Evolutionary conservation across 129 eudicot species (phyloP), one percentile per base, ranked within the genome.

Genomic region (Erigeron canadensis): DNA sequence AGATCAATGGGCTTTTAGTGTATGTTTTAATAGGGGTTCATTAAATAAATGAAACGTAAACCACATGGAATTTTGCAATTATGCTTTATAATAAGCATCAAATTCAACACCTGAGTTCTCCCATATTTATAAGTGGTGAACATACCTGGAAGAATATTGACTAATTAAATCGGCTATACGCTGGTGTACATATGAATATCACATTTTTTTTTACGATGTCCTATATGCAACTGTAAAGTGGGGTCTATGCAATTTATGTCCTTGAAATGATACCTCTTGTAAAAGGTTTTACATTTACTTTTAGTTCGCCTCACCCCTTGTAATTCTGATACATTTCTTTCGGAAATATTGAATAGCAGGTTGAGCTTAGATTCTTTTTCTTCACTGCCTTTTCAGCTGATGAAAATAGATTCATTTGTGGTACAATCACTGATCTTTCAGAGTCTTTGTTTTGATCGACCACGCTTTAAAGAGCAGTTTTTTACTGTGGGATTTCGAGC

Each of bases 321-420:
- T 60, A 61, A 39, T 63, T 63, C 6, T 63, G 48, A 39, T n/a
- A 41, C 46, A 8, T 41, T 39, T n/a, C 4, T 40, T 40, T 38
- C 16, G 34, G 28, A 63, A 42, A 39, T 39, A 16, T 63, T 41
- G 51, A 39, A 63, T 16, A 15, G 16, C 68, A 63, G 68, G 68
- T 16, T 40, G 45, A 40, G 8, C 4, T 16, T 48, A 16, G 69
- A 63, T 64, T 62, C 51, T 48, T 63, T 62, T 50, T 51, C 65
- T 39, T 67, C 73, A 54, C 22, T 18, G 79, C 47, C 38, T 50
- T 16, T 16, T 67, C 12, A 67, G 51, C 58, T 56, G 46, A 46
- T 38, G 68, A 13, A 19, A 34, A 34, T 12, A 51, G 18, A 40
- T 55, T 43, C 18, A 61, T 38, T 39, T 51, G 6, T 41, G 69